Percentiles rank a stretch among this genome's conserved stretches.
These are phyloP conservation scores for Oryza australiensis DNA, from an alignment of 176 grass and related monocot species.

Conservation along the genomic window DNA sequence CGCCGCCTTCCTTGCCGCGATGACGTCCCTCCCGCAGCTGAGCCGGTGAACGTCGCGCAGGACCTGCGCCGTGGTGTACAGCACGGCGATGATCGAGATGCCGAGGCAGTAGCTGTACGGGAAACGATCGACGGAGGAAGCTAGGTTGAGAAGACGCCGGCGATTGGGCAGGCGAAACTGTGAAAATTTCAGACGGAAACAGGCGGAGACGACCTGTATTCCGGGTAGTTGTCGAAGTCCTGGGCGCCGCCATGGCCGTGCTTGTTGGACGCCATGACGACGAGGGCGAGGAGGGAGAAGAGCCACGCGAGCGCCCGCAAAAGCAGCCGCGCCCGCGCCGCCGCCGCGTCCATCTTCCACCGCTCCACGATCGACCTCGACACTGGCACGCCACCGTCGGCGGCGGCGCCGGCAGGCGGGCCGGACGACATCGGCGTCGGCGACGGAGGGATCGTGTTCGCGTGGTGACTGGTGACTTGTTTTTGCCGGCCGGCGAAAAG, in stretches of 20 bases:
- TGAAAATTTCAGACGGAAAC: not conserved
- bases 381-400: not conserved
- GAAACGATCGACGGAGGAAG: not conserved
- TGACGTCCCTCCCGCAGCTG: conserved; percentile 38
- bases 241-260: conserved; percentile 60
- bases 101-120: conserved; percentile 61
- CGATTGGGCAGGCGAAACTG: not conserved
- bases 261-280: conserved; percentile 69
- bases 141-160: not conserved
- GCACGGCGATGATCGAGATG: conserved; percentile 55
- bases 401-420: not conserved
- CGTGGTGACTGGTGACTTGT: not conserved
- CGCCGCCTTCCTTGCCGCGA: conserved; percentile 35
- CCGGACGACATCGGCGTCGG: conserved; percentile 22
- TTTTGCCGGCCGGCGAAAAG: not conserved
- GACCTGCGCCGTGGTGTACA: conserved; percentile 65
- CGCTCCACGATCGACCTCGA: conserved; percentile 41
- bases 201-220: conserved; percentile 49
- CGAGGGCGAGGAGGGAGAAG: conserved; percentile 66
- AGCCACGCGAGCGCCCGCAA: conserved; percentile 50
- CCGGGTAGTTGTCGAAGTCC: conserved; percentile 58
- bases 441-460: not conserved
- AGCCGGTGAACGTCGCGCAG: conserved; percentile 44
- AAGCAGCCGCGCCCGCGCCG: conserved; percentile 39
- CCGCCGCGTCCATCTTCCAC: conserved; percentile 52